Base-by-base conservation (phyloP, 345 rosid genomes). In the Gossypium australe region DNA sequence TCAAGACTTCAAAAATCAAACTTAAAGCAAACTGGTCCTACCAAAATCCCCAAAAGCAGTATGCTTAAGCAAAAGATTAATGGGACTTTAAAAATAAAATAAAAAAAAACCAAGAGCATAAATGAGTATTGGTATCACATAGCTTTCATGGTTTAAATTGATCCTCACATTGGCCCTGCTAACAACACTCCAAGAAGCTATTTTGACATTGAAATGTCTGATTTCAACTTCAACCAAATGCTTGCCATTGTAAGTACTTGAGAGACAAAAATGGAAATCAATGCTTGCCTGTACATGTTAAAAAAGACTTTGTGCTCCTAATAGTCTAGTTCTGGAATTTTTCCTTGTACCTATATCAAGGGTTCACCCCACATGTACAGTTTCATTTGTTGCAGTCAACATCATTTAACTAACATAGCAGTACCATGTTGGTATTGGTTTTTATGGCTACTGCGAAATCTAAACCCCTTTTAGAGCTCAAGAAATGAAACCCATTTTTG, bases 181-280 rank as follows among this genome's bases (percentile, higher is more conserved):
- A 34, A 34, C 38, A 34, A 4, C 38, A 34, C 38, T 34, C 41
- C 41, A 34, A 34, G 41, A 34, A 34, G 41, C 41, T 34, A 34
- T 34, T 34, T 34, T 1, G 41, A 20, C 41, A 25, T 41, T 25
- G 41, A 60, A 60, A 60, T 25, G n/a, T 25, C 64, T 25, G 27
- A 47, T 16, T 45, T 75, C 22, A 70, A 47, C 16, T 24, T 57
- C 49, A n/a, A 75, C 53, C 68, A 75, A 24, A 58, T 4, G 70
- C 24, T 29, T 71, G 71, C 71, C 38, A 66, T 76, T 75, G 56
- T 20, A 53, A 75, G 63, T 18, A 43, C 14, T 12, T 13, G 41
- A 34, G 41, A 64, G 34, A 9, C 38, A 12, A 49, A 64, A 11
- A 34, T 34, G 47, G n/a, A 48, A 48, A 47, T n/a, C 49, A 27